Evolutionary conservation across 139 green algal genomes (phyloP).

Genomic region (Tetraselmis chui): DNA sequence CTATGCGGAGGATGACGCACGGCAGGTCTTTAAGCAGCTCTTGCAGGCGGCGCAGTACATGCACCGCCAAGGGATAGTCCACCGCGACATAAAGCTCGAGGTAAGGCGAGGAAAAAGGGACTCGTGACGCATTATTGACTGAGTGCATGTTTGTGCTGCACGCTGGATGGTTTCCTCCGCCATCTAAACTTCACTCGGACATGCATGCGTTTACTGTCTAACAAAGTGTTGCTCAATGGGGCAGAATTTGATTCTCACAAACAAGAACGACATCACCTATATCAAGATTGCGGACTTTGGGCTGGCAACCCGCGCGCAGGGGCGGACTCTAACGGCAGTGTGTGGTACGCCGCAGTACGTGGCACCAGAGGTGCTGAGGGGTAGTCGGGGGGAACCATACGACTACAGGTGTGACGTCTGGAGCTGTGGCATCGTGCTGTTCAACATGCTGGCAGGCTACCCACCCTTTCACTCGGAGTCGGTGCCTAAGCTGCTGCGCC

Average conservation of each 20-base stretch:
- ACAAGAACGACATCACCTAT: background rate
- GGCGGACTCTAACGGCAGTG: background rate
- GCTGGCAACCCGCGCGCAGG: constrained; percentile 5
- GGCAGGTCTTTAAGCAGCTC: constrained; percentile 8
- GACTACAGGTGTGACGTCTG: constrained; percentile 56
- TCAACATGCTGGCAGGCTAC: constrained; percentile 75
- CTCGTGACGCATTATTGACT: too few relatives aligned
- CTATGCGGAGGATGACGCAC: constrained; percentile 12
- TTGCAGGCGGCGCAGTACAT: constrained; percentile 15
- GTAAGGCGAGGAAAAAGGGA: too few relatives aligned
- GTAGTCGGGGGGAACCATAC: constrained; percentile 7
- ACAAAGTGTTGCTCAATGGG: too few relatives aligned
- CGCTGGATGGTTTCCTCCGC: too few relatives aligned
- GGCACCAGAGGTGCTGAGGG: constrained; percentile 13
- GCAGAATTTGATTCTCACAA: constrained; percentile 17
- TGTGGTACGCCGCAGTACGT: constrained; percentile 11
- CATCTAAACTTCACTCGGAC: too few relatives aligned
- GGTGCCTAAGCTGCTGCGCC: constrained; percentile 2
- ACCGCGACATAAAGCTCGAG: constrained; percentile 25
- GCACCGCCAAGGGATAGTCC: constrained; percentile 8
- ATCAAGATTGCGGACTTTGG: constrained; percentile 18
- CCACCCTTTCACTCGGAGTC: constrained; percentile 65
- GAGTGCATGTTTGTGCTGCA: too few relatives aligned
- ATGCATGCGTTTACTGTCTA: too few relatives aligned
- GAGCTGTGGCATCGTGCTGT: constrained; percentile 77